Evolutionary conservation across 768 basidiomycete genomes (phyloP).

Genomic region (Lactifluus volemus): DNA sequence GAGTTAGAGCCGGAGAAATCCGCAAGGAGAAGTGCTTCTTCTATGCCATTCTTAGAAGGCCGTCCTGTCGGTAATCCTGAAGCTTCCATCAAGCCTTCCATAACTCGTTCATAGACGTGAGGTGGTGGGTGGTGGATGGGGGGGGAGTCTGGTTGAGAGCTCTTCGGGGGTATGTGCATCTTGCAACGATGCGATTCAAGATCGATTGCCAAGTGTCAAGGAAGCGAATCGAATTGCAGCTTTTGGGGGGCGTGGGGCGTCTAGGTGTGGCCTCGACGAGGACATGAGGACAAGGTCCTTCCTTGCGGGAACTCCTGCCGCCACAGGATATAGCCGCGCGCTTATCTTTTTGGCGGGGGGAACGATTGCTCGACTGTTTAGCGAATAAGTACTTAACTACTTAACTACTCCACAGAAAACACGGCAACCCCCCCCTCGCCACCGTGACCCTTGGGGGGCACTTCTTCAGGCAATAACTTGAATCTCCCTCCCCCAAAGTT

Average conservation of each 20-base stretch:
- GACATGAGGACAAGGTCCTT: neutral
- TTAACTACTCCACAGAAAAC: no score
- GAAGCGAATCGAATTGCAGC: neutral
- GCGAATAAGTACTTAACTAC: no score
- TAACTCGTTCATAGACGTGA: no score
- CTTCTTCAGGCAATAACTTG: no score
- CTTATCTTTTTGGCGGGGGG: neutral
- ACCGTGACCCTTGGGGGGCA: no score
- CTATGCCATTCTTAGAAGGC: neutral
- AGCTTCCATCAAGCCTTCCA: no score
- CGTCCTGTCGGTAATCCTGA: neutral
- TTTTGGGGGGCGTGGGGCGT: neutral
- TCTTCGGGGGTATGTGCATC: neutral
- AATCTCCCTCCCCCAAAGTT: no score
- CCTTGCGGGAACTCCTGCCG: neutral
- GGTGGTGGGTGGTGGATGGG: no score
- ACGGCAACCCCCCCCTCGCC: no score
- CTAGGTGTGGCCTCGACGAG: neutral
- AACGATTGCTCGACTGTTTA: neutral
- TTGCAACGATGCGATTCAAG: neutral
- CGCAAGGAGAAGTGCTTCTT: neutral
- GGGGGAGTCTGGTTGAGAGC: neutral
- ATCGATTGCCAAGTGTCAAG: neutral
- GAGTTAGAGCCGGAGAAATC: neutral
- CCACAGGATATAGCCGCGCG: neutral